Evolutionary conservation across 1,284 basidiomycete genomes (phyloP).

Genomic region (Ceratobasidium sp.): DNA sequence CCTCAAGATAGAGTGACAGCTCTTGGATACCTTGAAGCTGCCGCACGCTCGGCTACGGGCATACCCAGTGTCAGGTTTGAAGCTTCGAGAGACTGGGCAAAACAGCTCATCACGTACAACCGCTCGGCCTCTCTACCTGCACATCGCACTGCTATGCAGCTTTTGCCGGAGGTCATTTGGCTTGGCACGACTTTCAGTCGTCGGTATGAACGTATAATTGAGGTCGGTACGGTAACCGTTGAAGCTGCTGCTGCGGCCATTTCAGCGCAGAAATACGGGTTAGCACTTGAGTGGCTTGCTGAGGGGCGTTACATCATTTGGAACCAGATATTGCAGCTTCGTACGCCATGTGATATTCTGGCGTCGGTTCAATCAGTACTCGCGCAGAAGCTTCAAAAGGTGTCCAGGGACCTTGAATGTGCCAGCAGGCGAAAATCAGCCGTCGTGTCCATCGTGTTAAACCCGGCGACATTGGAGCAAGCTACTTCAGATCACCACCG

Average conservation of each 20-base stretch:
- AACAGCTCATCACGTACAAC: not conserved
- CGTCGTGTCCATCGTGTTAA: no score
- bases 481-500: no score
- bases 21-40: not conserved
- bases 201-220: not conserved
- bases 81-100: not conserved
- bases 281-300: slow-evolving; percentile 51
- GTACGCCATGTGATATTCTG: slow-evolving; percentile 52
- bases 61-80: not conserved
- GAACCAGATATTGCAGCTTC: slow-evolving; percentile 51
- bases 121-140: not conserved
- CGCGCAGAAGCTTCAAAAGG: not conserved
- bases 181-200: not conserved
- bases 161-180: slow-evolving; percentile 21
- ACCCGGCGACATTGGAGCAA: no score
- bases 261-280: not conserved
- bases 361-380: not conserved
- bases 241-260: slow-evolving; percentile 15
- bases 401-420: slow-evolving; percentile 45
- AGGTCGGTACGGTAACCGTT: not conserved
- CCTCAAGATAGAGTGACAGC: not conserved
- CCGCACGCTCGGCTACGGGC: not conserved
- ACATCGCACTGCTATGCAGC: not conserved
- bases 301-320: slow-evolving; percentile 52
- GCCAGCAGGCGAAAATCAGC: slow-evolving; percentile 20